Percentiles rank a stretch among this genome's conserved stretches.
phyloP scores from a whole-genome alignment of 179 eudicot genomes.

The Amaranthus tricolor region DNA sequence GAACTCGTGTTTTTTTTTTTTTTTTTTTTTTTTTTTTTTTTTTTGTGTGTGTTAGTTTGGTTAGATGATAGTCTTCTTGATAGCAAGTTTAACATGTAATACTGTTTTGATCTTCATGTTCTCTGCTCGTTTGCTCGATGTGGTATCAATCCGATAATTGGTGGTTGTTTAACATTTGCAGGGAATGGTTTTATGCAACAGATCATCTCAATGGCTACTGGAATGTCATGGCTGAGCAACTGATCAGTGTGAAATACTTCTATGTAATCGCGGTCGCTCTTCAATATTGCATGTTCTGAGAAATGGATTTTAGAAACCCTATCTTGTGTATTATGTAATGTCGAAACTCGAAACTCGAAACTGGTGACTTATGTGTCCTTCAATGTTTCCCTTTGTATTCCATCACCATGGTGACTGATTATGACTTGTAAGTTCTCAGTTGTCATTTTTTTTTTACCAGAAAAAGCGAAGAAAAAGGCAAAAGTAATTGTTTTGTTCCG shows the following conservation, averaged over 20 bases:
- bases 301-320: not conserved
- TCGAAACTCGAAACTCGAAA: not conserved
- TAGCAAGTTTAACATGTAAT: not conserved
- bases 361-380: not conserved
- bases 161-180: slow-evolving; percentile 3
- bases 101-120: not conserved
- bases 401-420: not conserved
- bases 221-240: slow-evolving; percentile 2
- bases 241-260: not conserved
- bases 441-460: too few relatives aligned
- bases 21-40: too few relatives aligned
- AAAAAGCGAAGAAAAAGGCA: too few relatives aligned
- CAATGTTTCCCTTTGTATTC: not conserved
- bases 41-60: not conserved
- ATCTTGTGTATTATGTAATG: slow-evolving; percentile 4
- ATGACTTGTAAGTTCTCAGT: not conserved
- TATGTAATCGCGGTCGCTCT: not conserved
- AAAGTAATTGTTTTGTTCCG: too few relatives aligned
- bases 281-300: not conserved
- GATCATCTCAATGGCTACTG: slow-evolving; percentile 3
- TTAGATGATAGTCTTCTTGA: not conserved
- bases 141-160: not conserved
- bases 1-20: not conserved
- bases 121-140: not conserved
- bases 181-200: not conserved